Evolutionary conservation across 2,329 filamentous ascomycete species (phyloP).

Genomic region (Claviceps africana): DNA sequence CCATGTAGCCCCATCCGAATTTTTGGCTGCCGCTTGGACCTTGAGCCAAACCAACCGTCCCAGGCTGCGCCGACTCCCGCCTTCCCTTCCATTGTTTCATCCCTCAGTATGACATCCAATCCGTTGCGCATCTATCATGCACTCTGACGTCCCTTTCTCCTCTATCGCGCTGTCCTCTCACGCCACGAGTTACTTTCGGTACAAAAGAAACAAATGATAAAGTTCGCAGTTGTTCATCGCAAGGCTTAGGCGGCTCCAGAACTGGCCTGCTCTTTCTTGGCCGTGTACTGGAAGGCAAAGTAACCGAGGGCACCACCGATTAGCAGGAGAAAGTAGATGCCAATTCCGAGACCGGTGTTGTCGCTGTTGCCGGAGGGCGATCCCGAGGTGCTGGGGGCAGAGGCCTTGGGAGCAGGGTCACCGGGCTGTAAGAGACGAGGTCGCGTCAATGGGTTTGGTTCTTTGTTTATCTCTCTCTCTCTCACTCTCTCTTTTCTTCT

Average conservation of each 20-base stretch:
- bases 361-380: conserved; percentile 33
- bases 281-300: conserved; percentile 70
- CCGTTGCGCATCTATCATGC: not conserved
- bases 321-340: conserved; percentile 68
- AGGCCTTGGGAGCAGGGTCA: conserved; percentile 59
- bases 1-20: not conserved
- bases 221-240: not conserved
- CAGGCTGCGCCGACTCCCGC: not conserved
- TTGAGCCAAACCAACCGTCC: not conserved
- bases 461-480: not conserved
- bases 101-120: not conserved
- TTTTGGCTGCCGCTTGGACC: not conserved
- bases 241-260: conserved; percentile 5
- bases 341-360: conserved; percentile 52
- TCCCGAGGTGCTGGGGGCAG: conserved; percentile 33
- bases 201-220: not conserved
- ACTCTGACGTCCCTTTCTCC: not conserved
- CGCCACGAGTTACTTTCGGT: not conserved
- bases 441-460: not conserved
- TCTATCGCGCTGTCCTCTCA: not conserved
- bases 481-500: not conserved
- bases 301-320: conserved; percentile 66
- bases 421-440: conserved; percentile 39
- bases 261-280: conserved; percentile 26
- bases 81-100: not conserved